Conservation (phyloP, 73 alveolate species). For the Stentor roeselii region DNA sequence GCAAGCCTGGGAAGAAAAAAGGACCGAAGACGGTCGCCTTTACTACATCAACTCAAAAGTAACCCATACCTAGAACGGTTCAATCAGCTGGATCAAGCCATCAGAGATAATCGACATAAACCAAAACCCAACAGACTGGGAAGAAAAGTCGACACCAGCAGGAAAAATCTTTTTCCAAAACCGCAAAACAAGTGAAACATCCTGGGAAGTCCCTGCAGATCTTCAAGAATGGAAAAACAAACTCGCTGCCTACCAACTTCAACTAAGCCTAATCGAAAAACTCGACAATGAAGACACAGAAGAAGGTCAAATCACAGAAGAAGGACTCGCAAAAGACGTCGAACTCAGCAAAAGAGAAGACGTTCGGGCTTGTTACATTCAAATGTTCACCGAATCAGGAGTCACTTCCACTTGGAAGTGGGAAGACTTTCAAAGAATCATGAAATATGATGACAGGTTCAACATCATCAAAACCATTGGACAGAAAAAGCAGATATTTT, state of each 20-base stretch:
- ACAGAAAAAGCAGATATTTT: constrained; percentile 63
- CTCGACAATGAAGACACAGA: constrained; percentile 28
- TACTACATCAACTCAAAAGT: constrained; percentile 9
- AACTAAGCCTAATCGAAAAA: constrained; percentile 32
- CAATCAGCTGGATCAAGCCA: neutral
- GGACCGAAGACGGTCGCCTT: constrained; percentile 20
- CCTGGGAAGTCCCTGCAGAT: constrained; percentile 28
- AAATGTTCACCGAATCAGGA: constrained; percentile 58
- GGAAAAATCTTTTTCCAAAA: constrained; percentile 12
- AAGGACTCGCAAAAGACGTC: constrained; percentile 2
- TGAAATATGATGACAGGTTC: constrained; percentile 58
- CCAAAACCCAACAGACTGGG: constrained; percentile 25
- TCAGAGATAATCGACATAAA: neutral
- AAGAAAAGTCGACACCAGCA: neutral
- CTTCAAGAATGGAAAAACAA: constrained; percentile 28
- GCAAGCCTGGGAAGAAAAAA: constrained; percentile 17
- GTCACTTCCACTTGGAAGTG: constrained; percentile 74
- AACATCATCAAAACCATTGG: constrained; percentile 59
- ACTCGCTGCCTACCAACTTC: constrained; percentile 36
- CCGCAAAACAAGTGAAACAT: constrained; percentile 6
- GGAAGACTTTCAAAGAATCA: constrained; percentile 74
- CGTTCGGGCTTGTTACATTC: constrained; percentile 41
- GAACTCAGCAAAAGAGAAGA: constrained; percentile 44
- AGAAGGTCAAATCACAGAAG: constrained; percentile 27
- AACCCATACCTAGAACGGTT: neutral